Base-by-base conservation (phyloP, 805 yeast genomes). In the Candida odintsovae region DNA sequence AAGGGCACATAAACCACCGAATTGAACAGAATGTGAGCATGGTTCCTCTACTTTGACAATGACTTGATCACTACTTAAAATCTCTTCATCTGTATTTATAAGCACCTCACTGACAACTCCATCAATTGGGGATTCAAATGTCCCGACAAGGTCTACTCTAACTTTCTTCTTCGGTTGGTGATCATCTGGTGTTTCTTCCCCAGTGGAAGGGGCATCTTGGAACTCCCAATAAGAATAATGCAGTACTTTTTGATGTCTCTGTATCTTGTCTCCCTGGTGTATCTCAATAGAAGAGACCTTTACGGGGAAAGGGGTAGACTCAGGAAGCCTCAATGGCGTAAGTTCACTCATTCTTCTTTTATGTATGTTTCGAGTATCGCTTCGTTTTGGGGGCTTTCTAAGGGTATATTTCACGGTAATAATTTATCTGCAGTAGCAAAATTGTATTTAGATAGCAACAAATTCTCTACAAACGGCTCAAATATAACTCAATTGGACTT, bases 11-110 rank as follows among this genome's bases (percentile, higher is more conserved):
- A 50, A 19, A 23, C 51, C n/a, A 29, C 44, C 12, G 54, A 84
- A 94, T 55, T 94, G 97, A 23, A 94, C 90, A 1, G 92, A 79
- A 65, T 94, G 99, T 12, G 88, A 75, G 59, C 99, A 94, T 0
- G 95, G 89, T 61, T 95, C 97, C 38, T 70, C 65, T 15, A 92
- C 72, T 37, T 71, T 68, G 25, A 82, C 73, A 13, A 92, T 68
- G 3, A 69, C 69, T 46, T 77, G 78, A 31, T 72, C 70, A 12
- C 66, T 48, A 26, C 65, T 61, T 12, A 63, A 62, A 16, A 92
- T 69, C 51, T 77, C 81, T 55, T 86, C 89, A 37, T 86, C 83
- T 1, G 70, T 69, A 8, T 66, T 62, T 5, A 88, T 73, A 21
- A 66, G 57, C 52, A 90, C 68, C 11, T 66, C 57, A 8, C 69